phyloP scores from a whole-genome alignment of 2,329 filamentous ascomycete genomes.

The Dothideomycetes sp. region DNA sequence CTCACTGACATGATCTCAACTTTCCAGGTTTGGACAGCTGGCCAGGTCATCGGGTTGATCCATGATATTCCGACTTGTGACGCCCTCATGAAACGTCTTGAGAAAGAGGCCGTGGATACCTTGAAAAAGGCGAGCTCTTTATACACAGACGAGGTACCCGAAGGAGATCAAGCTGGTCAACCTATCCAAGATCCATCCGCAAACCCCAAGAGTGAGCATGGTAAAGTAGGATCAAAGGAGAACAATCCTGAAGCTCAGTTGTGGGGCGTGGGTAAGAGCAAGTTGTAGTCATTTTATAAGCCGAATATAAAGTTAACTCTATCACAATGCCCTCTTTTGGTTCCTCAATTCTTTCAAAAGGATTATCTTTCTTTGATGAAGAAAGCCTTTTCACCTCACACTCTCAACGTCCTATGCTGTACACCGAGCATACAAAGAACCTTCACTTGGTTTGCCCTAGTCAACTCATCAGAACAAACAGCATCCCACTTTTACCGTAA shows the following conservation, averaged over 20 bases:
- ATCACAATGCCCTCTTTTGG: too few relatives aligned
- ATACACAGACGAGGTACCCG: slow-evolving; percentile 29
- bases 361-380: too few relatives aligned
- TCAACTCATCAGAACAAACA: too few relatives aligned
- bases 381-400: too few relatives aligned
- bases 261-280: slow-evolving; percentile 36
- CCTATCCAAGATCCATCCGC: slow-evolving; percentile 18
- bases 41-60: slow-evolving; percentile 70
- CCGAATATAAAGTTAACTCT: too few relatives aligned
- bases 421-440: too few relatives aligned
- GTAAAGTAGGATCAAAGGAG: slow-evolving; percentile 24
- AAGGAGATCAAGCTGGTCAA: slow-evolving; percentile 25
- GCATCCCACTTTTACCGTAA: too few relatives aligned
- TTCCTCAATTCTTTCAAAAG: too few relatives aligned
- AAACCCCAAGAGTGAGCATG: slow-evolving; percentile 20
- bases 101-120: slow-evolving; percentile 36
- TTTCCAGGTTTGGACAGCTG: slow-evolving; percentile 85
- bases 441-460: too few relatives aligned
- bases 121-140: slow-evolving; percentile 31
- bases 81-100: slow-evolving; percentile 37
- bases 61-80: slow-evolving; percentile 43
- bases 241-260: slow-evolving; percentile 34
- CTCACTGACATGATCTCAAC: slow-evolving; percentile 12
- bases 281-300: too few relatives aligned
- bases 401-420: too few relatives aligned